These are phyloP conservation scores for Linnemannia exigua DNA, from an alignment of 192 early-diverging fungal species.

Conservation along the genomic window DNA sequence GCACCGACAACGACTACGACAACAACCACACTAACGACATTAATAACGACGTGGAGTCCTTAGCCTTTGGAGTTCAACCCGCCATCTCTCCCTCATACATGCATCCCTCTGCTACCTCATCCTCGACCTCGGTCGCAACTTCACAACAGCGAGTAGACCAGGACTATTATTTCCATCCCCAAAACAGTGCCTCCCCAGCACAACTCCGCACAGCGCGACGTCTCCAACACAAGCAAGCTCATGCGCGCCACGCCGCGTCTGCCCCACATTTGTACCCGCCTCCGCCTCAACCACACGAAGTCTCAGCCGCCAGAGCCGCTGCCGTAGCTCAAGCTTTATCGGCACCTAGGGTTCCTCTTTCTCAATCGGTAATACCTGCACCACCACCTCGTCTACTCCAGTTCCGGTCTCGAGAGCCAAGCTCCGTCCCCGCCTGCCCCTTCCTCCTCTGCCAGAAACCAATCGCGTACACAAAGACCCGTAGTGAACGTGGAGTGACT, in stretches of 20 bases:
- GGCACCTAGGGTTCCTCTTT: slow-evolving; percentile 16
- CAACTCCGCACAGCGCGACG: slow-evolving; percentile 13
- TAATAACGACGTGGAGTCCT: background rate
- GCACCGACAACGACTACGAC: background rate
- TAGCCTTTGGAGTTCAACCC: slow-evolving; percentile 16
- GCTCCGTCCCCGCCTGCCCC: slow-evolving; percentile 38
- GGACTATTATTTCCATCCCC: background rate
- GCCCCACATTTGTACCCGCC: slow-evolving; percentile 25
- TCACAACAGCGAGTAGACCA: background rate
- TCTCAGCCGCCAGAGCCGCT: background rate
- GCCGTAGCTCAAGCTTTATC: background rate
- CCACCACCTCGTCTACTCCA: slow-evolving; percentile 42
- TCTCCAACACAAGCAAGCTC: slow-evolving; percentile 37
- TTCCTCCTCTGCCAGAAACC: slow-evolving; percentile 48
- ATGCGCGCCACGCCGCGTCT: slow-evolving; percentile 21
- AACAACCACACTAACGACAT: background rate
- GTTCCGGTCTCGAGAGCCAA: slow-evolving; percentile 45
- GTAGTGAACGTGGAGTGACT: slow-evolving; percentile 42
- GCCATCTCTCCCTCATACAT: slow-evolving; percentile 26
- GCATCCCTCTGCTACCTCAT: slow-evolving; percentile 12
- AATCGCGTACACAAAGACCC: slow-evolving; percentile 40
- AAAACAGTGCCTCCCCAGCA: background rate
- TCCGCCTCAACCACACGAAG: background rate
- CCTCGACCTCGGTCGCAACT: background rate
- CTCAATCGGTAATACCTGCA: slow-evolving; percentile 32